Evolutionary conservation across 192 early-diverging fungal species (phyloP), one percentile per base, ranked within the genome.

Genomic region (Coemansia sp.): DNA sequence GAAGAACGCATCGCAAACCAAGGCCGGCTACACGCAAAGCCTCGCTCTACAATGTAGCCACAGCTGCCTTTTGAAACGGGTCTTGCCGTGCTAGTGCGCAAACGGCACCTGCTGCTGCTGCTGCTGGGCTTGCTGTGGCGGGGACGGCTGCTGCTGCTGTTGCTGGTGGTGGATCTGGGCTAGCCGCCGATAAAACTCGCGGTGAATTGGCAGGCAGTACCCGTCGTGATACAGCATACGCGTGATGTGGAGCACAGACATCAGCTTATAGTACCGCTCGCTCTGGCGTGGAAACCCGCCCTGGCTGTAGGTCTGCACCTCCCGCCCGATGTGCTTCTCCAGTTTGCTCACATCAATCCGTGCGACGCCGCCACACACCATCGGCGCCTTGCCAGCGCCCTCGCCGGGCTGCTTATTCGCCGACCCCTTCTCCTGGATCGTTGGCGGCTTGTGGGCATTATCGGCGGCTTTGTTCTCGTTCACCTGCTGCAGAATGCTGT

Each of bases 181-280:
- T 12, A 78, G 47, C 22, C 60, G 55, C 52, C 50, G 56, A 53
- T 78, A 78, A 34, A 69, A 78, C 54, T 67, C 75, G 41, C 75
- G 67, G 38, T 78, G 75, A 22, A 78, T 58, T 3, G 75, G 75
- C 53, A 53, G 36, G 64, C 75, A 78, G 48, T 65, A 61, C 8
- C 69, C 69, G 50, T 78, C 75, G 14, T 78, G 75, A 53, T 63
- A 78, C 15, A 78, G 61, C 63, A 78, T 72, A 14, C 75, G 63
- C 2, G 69, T 44, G 4, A 78, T 67, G 41, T 78, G 75, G 15
- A 78, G 64, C 27, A 71, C 75, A 8, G 75, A 78, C 75, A 78
- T 78, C 5, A 78, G 64, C 29, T 62, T 56, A 54, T 78, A 78
- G 64, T 78, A 78, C 41, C 75, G 55, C 54, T 71, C 63, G 56